These are phyloP conservation scores for Citrus glauca DNA, from an alignment of 345 rosid genomes.

Conservation along the genomic window DNA sequence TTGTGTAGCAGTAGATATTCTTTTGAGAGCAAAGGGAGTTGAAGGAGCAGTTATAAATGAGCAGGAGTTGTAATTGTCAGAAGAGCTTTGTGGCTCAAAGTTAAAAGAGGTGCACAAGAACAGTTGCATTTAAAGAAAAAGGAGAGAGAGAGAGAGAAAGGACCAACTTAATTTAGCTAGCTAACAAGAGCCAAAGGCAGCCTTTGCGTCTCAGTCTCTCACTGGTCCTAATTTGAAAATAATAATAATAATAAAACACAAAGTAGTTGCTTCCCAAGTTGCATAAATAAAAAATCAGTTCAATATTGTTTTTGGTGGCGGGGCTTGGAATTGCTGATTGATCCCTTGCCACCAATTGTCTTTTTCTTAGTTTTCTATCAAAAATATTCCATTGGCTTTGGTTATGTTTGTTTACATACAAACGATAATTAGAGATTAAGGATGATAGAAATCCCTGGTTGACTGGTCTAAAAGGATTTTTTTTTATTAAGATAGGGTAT, in stretches of 20 bases:
- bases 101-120: slow-evolving; percentile 3
- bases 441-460: too few relatives aligned
- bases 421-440: too few relatives aligned
- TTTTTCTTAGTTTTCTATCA: neutral
- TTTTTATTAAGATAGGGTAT: too few relatives aligned
- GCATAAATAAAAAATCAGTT: neutral
- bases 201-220: neutral
- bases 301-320: neutral
- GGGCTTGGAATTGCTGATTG: neutral
- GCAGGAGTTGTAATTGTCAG: neutral
- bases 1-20: slow-evolving; percentile 13
- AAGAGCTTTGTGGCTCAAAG: slow-evolving; percentile 17
- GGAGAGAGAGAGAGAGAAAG: neutral
- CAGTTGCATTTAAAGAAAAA: slow-evolving; percentile 12
- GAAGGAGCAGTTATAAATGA: neutral
- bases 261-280: neutral
- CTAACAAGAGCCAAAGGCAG: slow-evolving; percentile 18
- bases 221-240: slow-evolving; percentile 15
- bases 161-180: slow-evolving; percentile 12
- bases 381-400: neutral
- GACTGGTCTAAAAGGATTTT: too few relatives aligned
- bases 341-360: neutral
- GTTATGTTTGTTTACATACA: too few relatives aligned
- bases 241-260: too few relatives aligned
- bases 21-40: slow-evolving; percentile 4